Base-by-base conservation (phyloP, 805 yeast species). In the Scheffersomyces amazonensis region DNA sequence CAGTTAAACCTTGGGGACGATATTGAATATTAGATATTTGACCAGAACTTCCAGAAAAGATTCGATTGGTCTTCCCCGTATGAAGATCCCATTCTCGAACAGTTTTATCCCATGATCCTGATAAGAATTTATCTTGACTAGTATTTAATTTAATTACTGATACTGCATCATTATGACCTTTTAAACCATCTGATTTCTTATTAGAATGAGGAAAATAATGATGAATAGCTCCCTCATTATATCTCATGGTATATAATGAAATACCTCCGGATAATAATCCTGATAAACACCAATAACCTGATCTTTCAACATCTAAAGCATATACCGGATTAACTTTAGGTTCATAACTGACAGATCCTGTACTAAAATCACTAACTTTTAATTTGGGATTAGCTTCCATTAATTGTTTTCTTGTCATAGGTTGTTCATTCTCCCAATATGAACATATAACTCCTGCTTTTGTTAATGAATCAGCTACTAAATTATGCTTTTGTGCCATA, bases 351-450 rank as follows among this genome's bases (percentile, higher is more conserved):
- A 58, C 68, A 6, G 65, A 47, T 7, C 73, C 75, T 4, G 62
- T 44, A 16, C 49, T 39, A 37, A 67, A 67, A 44, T 67, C 70
- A 35, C 57, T 52, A 5, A 44, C 51, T 34, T 64, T 64, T 31
- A 68, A 40, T 40, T 66, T 68, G 5, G 72, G 68, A 46, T 68
- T 66, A 6, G 38, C 15, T 19, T 44, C 39, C 59, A 45, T 55
- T 32, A 50, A 53, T 42, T 69, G 69, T 41, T 71, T 54, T 44
- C 66, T 67, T 22, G 70, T 62, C 40, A 78, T 66, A 0, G 98
- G 97, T 52, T 89, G 87, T 63, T 93, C 98, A 60, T 93, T 93
- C 54, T 91, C 98, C 96, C 97, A 93, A 64, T 88, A 91, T 0
- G 93, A 83, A 12, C 75, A 56, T 4, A 90, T 63, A 4, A 87